Percentiles rank a stretch among this genome's conserved stretches.
Conservation (phyloP, 2,329 filamentous ascomycete genomes). For the Arthrobotrys iridis region DNA sequence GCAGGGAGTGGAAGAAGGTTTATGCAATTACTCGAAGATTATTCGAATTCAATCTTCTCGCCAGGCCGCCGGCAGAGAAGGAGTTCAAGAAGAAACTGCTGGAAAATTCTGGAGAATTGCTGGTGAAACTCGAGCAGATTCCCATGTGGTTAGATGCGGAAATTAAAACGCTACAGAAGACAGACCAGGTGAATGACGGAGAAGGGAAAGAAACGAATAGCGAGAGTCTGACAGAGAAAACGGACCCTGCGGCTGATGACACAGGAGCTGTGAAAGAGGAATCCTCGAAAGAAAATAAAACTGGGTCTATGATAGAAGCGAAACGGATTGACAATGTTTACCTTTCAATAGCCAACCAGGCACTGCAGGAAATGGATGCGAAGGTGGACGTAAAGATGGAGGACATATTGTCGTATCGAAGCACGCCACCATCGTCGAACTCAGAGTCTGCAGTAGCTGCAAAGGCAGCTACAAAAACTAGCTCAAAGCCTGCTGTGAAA, state of each 20-base stretch:
- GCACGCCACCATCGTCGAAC: background rate
- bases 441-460: no score
- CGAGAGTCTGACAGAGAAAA: background rate
- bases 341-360: background rate
- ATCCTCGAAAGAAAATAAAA: background rate
- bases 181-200: background rate
- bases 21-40: slow-evolving; percentile 27
- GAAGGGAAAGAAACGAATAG: background rate
- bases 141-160: slow-evolving; percentile 16
- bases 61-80: background rate
- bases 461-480: background rate
- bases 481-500: background rate
- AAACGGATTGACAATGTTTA: background rate
- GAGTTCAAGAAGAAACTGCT: slow-evolving; percentile 7
- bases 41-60: slow-evolving; percentile 17
- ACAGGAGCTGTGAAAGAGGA: background rate
- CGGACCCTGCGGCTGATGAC: background rate
- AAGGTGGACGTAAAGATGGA: background rate
- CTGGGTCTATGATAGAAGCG: background rate
- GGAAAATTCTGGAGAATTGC: background rate
- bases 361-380: background rate
- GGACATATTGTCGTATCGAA: background rate
- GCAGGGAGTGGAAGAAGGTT: slow-evolving; percentile 9
- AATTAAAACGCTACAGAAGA: background rate
- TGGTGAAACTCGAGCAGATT: slow-evolving; percentile 1